These are phyloP conservation scores for Backusella tuberculispora DNA, from an alignment of 192 early-diverging fungal genomes.

Conservation along the genomic window DNA sequence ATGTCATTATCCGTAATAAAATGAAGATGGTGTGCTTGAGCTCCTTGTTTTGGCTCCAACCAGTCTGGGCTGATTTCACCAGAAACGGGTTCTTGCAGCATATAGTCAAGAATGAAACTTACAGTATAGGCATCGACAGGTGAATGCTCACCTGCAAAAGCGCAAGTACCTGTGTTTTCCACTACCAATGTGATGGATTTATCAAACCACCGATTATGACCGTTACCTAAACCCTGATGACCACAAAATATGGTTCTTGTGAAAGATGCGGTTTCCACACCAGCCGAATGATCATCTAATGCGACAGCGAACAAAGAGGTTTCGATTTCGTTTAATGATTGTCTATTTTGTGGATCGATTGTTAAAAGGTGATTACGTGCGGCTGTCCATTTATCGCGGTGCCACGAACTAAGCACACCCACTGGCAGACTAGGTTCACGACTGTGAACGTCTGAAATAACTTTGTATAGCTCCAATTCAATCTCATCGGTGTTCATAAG, in stretches of 20 bases:
- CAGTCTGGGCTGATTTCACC: neutral
- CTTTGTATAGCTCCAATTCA: constrained; percentile 57
- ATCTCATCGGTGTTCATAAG: constrained; percentile 64
- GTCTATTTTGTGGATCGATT: constrained; percentile 60
- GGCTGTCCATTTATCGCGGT: constrained; percentile 83
- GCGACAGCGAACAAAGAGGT: constrained; percentile 74
- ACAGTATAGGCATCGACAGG: constrained; percentile 32
- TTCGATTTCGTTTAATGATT: constrained; percentile 68
- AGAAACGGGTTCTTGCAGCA: constrained; percentile 23
- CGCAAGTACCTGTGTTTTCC: constrained; percentile 73
- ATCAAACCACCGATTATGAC: constrained; percentile 92
- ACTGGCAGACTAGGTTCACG: constrained; percentile 59
- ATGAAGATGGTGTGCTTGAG: neutral
- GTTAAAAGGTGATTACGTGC: constrained; percentile 69
- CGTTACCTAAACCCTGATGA: constrained; percentile 58
- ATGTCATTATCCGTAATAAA: constrained; percentile 6
- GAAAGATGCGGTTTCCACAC: constrained; percentile 37
- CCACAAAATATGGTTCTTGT: constrained; percentile 53
- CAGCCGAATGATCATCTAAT: constrained; percentile 70
- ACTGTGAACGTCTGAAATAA: neutral
- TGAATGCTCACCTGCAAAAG: constrained; percentile 62
- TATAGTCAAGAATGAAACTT: constrained; percentile 32
- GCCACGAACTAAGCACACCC: constrained; percentile 70
- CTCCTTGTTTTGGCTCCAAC: neutral
- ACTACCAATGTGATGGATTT: constrained; percentile 73